Percentiles rank a stretch among this genome's conserved stretches.
These are phyloP conservation scores for Arthrobotrys conoides DNA, from an alignment of 2,329 filamentous ascomycete species.

Conservation along the genomic window DNA sequence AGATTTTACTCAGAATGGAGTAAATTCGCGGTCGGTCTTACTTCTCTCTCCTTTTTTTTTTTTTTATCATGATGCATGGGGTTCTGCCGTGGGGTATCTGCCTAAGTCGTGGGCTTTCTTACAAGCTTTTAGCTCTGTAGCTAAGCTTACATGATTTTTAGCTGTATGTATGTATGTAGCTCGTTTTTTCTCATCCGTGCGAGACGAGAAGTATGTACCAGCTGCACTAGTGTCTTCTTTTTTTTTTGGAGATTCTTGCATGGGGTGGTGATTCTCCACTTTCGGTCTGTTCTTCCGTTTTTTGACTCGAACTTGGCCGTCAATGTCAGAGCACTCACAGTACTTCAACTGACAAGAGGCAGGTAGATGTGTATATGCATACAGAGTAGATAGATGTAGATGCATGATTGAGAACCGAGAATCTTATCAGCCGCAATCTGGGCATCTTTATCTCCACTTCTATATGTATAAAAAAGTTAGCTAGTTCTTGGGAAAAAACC, in stretches of 20 bases:
- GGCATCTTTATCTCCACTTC: slow-evolving; percentile 15
- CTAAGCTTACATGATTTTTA: neutral
- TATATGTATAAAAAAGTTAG: neutral
- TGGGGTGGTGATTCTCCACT: neutral
- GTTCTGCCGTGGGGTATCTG: neutral
- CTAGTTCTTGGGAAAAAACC: neutral
- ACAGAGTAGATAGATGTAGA: neutral
- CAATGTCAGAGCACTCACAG: too few relatives aligned
- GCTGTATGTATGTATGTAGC: neutral
- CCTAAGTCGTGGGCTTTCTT: neutral
- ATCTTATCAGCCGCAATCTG: slow-evolving; percentile 32
- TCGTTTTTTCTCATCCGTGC: slow-evolving; percentile 1
- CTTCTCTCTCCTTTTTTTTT: too few relatives aligned
- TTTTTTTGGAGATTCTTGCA: neutral
- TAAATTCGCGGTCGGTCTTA: slow-evolving; percentile 2
- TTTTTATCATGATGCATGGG: neutral
- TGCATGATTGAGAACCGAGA: neutral
- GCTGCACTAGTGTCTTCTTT: slow-evolving; percentile 15
- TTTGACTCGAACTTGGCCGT: neutral
- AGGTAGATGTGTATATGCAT: neutral
- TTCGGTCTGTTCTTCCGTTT: neutral
- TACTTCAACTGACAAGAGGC: too few relatives aligned
- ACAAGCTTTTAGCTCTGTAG: neutral
- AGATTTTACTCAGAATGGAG: neutral
- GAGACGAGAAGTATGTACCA: neutral